Conservation (phyloP, 2,329 filamentous ascomycete species). For the Volutella citrinella region DNA sequence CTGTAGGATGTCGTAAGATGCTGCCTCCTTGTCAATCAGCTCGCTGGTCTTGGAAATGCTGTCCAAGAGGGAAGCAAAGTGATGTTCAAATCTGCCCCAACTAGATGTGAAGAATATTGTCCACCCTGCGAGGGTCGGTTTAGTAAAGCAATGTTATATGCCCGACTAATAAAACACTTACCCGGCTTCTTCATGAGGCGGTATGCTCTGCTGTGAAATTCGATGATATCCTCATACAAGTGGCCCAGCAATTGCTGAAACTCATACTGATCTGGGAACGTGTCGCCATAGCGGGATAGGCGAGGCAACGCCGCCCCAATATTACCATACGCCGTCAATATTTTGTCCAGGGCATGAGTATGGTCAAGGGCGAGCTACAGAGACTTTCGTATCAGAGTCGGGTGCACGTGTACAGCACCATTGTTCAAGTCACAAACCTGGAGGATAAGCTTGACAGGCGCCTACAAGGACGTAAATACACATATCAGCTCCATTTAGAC, state of each 20-base stretch:
- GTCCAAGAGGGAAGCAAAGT: background rate
- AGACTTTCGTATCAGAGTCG: background rate
- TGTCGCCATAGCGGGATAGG: background rate
- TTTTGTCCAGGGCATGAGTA: slow-evolving; percentile 1
- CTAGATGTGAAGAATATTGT: slow-evolving; percentile 4
- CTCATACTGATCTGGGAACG: slow-evolving; percentile 1
- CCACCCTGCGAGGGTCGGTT: slow-evolving; percentile 1
- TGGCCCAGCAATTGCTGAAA: slow-evolving; percentile 2
- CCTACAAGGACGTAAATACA: background rate
- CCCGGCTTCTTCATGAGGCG: slow-evolving; percentile 2
- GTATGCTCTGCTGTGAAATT: slow-evolving; percentile 1
- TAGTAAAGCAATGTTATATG: background rate
- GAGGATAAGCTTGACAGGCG: slow-evolving; percentile 3
- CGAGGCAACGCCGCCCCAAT: slow-evolving; percentile 4
- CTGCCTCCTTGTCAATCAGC: slow-evolving; percentile 5
- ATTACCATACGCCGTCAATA: slow-evolving; percentile 3
- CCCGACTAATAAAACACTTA: background rate
- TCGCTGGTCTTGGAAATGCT: slow-evolving; percentile 4
- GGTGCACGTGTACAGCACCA: no score
- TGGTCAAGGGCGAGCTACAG: slow-evolving; percentile 1
- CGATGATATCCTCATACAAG: slow-evolving; percentile 3
- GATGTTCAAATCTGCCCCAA: slow-evolving; percentile 6
- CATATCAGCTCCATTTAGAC: no score
- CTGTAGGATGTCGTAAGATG: slow-evolving; percentile 1
- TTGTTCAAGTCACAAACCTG: background rate